These are phyloP conservation scores for Paraconiothyrium brasiliense DNA, from an alignment of 2,329 filamentous ascomycete genomes.

Conservation along the genomic window DNA sequence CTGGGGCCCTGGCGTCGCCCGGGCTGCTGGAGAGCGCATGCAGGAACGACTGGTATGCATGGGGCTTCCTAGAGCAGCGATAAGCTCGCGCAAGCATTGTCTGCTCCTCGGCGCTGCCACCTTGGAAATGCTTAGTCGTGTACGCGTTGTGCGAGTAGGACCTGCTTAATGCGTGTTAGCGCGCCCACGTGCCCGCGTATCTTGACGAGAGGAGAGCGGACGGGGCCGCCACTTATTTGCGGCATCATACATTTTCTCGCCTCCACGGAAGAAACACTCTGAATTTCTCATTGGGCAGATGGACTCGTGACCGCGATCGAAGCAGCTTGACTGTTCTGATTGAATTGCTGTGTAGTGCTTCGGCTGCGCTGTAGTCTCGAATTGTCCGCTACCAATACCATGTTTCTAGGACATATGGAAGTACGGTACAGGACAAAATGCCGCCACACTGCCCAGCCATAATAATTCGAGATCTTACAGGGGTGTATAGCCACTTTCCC, in stretches of 20 bases:
- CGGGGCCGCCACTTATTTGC: neutral
- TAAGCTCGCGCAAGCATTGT: slow-evolving; percentile 13
- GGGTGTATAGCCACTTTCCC: too few relatives aligned
- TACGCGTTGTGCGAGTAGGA: neutral
- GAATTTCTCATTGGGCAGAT: neutral
- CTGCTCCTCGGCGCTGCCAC: slow-evolving; percentile 1
- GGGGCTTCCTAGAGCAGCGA: neutral
- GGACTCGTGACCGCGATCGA: neutral
- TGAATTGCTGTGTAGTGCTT: too few relatives aligned
- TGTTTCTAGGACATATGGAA: too few relatives aligned
- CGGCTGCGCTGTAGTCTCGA: too few relatives aligned
- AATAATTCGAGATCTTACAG: too few relatives aligned
- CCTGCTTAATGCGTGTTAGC: neutral
- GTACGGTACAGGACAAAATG: too few relatives aligned
- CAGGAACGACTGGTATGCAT: slow-evolving; percentile 11
- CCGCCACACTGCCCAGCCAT: too few relatives aligned
- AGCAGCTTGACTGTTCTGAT: too few relatives aligned
- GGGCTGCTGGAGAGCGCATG: neutral
- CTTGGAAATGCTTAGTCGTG: neutral
- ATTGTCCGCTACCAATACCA: too few relatives aligned
- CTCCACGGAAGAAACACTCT: too few relatives aligned
- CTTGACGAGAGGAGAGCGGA: neutral
- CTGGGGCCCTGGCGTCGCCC: neutral
- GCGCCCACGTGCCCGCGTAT: slow-evolving; percentile 1
- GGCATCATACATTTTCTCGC: neutral